These are phyloP conservation scores for Microdochium paspali DNA, from an alignment of 2,329 filamentous ascomycete genomes.

Conservation along the genomic window DNA sequence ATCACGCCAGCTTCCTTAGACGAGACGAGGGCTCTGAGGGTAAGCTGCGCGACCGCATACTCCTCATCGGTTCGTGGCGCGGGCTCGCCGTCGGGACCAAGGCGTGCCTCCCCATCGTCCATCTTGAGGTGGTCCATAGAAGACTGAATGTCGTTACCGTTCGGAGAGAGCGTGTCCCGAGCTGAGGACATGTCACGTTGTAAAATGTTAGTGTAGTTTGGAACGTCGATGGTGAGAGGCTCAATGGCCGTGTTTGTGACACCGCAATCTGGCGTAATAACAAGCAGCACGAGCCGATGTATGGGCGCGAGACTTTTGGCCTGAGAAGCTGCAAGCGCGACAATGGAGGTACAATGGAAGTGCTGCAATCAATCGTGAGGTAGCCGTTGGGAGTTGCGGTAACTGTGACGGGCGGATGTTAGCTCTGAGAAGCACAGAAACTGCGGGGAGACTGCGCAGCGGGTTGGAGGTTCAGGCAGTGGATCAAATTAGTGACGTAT, in stretches of 20 bases:
- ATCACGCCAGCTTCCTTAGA: constrained; percentile 99
- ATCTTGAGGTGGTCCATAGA: constrained; percentile 57
- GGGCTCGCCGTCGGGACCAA: constrained; percentile 66
- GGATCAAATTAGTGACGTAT: background rate
- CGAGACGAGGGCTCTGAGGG: constrained; percentile 92
- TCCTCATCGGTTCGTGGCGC: constrained; percentile 92
- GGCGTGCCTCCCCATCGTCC: constrained; percentile 47
- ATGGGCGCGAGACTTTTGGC: too few relatives aligned
- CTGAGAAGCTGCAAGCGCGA: background rate
- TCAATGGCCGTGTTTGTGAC: background rate
- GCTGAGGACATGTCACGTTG: constrained; percentile 46
- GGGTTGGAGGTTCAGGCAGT: background rate
- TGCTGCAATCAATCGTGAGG: constrained; percentile 3
- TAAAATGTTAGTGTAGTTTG: constrained; percentile 4
- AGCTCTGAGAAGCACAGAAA: background rate
- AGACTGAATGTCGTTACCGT: constrained; percentile 52
- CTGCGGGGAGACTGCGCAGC: background rate
- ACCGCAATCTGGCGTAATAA: background rate
- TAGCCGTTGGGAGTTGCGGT: background rate
- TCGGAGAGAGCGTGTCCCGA: constrained; percentile 47
- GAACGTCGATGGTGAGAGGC: background rate
- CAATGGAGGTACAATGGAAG: constrained; percentile 3
- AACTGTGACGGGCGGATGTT: background rate
- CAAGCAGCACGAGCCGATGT: too few relatives aligned
- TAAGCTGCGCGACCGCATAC: constrained; percentile 86